Evolutionary conservation across 129 eudicot genomes (phyloP).

Genomic region (Pulicaria dysenterica): DNA sequence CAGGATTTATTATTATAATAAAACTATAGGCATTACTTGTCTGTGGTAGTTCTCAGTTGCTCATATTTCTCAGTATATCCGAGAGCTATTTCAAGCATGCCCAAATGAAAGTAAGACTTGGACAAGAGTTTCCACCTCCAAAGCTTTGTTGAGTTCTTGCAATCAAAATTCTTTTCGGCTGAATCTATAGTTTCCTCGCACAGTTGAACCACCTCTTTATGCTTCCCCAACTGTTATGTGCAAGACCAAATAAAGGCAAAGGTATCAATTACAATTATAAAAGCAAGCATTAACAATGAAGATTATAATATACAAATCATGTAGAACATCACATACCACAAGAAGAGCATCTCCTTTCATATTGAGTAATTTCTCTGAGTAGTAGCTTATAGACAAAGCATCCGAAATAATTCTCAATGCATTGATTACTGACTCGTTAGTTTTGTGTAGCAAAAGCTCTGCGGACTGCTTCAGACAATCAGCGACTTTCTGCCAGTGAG

Average conservation of each 20-base stretch:
- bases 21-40: constrained; percentile 41
- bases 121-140: constrained; percentile 83
- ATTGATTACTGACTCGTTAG: constrained; percentile 53
- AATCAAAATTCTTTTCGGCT: constrained; percentile 68
- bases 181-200: constrained; percentile 76
- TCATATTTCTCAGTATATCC: constrained; percentile 60
- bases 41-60: constrained; percentile 33
- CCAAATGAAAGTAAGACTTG: constrained; percentile 70
- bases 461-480: constrained; percentile 46
- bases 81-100: constrained; percentile 83
- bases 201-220: constrained; percentile 72
- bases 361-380: constrained; percentile 72
- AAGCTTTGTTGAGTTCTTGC: constrained; percentile 35
- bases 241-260: constrained; percentile 24
- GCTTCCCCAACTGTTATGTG: constrained; percentile 60
- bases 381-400: constrained; percentile 74
- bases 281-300: constrained; percentile 11
- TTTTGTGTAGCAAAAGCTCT: constrained; percentile 69
- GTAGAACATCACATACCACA: constrained; percentile 50
- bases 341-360: constrained; percentile 86
- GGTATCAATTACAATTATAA: background rate
- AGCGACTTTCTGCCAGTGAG: constrained; percentile 64
- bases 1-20: constrained; percentile 4
- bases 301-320: constrained; percentile 1
- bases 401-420: constrained; percentile 61